Evolutionary conservation across 805 yeast species (phyloP).

Genomic region (Dipodascopsis uninucleata): DNA sequence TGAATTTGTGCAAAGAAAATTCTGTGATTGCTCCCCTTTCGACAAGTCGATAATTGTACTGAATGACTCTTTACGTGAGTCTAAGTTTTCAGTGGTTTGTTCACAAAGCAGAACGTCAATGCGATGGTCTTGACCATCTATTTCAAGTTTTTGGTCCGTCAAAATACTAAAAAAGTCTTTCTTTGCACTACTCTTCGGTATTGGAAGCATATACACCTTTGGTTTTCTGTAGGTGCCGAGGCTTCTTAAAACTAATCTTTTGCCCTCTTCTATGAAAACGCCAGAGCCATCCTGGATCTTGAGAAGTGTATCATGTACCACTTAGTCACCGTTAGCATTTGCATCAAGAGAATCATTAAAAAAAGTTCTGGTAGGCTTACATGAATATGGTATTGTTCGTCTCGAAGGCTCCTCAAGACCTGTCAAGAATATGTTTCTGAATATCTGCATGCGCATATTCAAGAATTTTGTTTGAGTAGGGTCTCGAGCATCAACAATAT

Average conservation of each 20-base stretch:
- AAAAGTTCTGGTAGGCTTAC: no score
- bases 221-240: conserved; percentile 20
- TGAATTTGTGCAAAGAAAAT: conserved; percentile 46
- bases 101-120: conserved; percentile 31
- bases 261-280: conserved; percentile 12
- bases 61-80: conserved; percentile 3
- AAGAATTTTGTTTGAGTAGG: conserved; percentile 50
- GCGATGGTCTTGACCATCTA: conserved; percentile 25
- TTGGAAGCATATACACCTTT: conserved; percentile 24
- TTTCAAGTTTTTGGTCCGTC: conserved; percentile 29
- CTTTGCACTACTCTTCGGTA: conserved; percentile 22
- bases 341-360: background rate
- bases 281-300: conserved; percentile 16
- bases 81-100: conserved; percentile 13
- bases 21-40: conserved; percentile 3
- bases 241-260: conserved; percentile 16
- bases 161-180: conserved; percentile 28
- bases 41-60: conserved; percentile 24
- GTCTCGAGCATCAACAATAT: conserved; percentile 47
- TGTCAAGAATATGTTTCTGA: conserved; percentile 44
- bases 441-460: conserved; percentile 53
- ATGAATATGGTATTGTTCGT: conserved; percentile 11
- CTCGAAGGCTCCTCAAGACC: conserved; percentile 28
- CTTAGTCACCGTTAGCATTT: conserved; percentile 1
- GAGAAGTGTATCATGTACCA: conserved; percentile 29